Base-by-base conservation (phyloP, 805 yeast species). In the Sugiyamaella americana region DNA sequence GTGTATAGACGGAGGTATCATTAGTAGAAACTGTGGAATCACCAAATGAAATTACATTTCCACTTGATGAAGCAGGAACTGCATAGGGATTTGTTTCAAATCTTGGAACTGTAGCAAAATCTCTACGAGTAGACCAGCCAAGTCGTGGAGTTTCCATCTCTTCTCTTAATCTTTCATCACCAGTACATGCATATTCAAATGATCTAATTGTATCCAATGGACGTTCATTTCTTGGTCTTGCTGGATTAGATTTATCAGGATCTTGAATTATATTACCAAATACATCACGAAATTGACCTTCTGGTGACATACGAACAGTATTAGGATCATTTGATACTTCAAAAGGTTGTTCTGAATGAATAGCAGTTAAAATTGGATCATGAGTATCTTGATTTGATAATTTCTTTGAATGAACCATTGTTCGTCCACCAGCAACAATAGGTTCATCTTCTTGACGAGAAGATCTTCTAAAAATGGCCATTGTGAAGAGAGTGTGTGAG, bases 201-300 rank as follows among this genome's bases (percentile, higher is more conserved):
- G 86, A 75, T 57, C 98, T 75, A 59, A 93, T 89, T 1, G 99
- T 93, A 65, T 94, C 99, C 58, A 93, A 70, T 3, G 99, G 99
- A 59, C 99, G 79, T 68, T 93, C 99, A 64, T 89, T 91, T 66
- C 98, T 78, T 18, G 84, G 69, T 59, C 99, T 77, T 4, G 96
- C 82, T 23, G 99, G 99, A 62, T 93, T 93, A 34, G 95, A 87
- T 56, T 84, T 73, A 63, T 93, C 99, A 5, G 94, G 85, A 53
- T 78, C 79, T 2, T 61, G 62, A 58, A 93, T 93, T 4, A 82
- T 79, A 49, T 77, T 76, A 18, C 99, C 99, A 64, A 89, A 91
- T 37, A 87, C 80, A 64, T 93, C 99, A 56, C 77, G 78, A 58
- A 80, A 60, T 23, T 80, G 80, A 37, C 70, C 72, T 40, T 76